Base-by-base conservation (phyloP, 805 yeast species). In the Ogataea chonburiensis region DNA sequence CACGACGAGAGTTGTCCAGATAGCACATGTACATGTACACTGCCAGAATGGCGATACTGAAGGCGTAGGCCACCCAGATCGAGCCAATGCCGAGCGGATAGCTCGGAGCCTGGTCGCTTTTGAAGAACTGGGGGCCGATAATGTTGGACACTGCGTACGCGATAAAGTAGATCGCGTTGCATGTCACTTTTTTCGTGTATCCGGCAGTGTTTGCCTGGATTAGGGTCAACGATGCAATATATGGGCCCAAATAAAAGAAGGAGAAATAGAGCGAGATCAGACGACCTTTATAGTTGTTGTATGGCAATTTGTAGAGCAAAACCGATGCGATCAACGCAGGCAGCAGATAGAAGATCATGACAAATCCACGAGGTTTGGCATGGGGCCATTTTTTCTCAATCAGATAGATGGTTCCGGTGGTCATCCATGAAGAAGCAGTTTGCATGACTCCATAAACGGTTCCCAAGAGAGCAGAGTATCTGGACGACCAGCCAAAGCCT, bases 61-160 rank as follows among this genome's bases (percentile, higher is more conserved):
- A 33, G 32, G 51, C 41, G 36, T 48, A 49, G 37, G 65, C 61
- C 13, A 52, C 68, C 26, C 65, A 69, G 47, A 70, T 66, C 28
- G 68, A 56, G 20, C 56, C 61, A 46, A 75, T 76, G 7, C 80
- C 83, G 12, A 74, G 71, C 8, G 55, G 60, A 49, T 81, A 84
- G 25, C 58, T 52, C 5, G 88, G 88, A n/a, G 76, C 79, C 40
- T 81, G 70, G 10, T 59, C 46, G 0, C 71, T 58, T 40, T 65
- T 68, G 63, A 84, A 84, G 13, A 83, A 69, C 58, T 81, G 87
- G 5, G 93, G 88, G 2, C 89, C 91, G 39, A 80, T 71, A 24
- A 82, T 64, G 55, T 81, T 78, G 11, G 86, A 85, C 28, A 76
- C 72, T 25, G 85, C 77, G 54, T 80, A 84, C 5, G 77, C 81